Conservation (phyloP, 2,329 filamentous ascomycete species). For the Sporothrix brasiliensis region DNA sequence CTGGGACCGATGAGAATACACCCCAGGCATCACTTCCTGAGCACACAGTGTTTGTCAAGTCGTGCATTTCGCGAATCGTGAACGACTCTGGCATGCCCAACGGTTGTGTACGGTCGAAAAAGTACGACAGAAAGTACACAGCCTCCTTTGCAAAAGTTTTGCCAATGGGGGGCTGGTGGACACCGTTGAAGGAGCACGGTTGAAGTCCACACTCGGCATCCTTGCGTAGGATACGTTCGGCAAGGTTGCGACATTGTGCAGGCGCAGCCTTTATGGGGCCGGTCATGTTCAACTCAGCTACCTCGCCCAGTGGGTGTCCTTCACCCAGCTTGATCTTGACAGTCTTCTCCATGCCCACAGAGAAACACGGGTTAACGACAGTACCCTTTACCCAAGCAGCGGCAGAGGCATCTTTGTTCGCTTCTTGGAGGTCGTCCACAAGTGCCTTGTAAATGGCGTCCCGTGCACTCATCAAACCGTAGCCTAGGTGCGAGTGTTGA, state of each 20-base stretch:
- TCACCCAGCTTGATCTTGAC: conserved; percentile 72
- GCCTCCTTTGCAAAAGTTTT: conserved; percentile 93
- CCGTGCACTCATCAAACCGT: conserved; percentile 93
- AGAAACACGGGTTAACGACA: conserved; percentile 83
- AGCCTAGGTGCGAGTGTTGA: conserved; percentile 97
- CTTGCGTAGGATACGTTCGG: conserved; percentile 90
- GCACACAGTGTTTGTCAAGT: conserved; percentile 83
- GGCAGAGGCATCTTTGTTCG: conserved; percentile 59
- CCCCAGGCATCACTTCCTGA: conserved; percentile 76
- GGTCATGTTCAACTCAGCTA: conserved; percentile 78
- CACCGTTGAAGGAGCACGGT: conserved; percentile 97
- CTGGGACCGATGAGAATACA: conserved; percentile 74
- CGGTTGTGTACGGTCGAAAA: conserved; percentile 90
- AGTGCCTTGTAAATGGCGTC: conserved; percentile 79
- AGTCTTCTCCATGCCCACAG: conserved; percentile 73
- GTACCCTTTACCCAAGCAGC: conserved; percentile 70
- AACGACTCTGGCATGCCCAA: conserved; percentile 99
- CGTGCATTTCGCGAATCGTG: conserved; percentile 85
- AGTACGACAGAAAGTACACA: conserved; percentile 96
- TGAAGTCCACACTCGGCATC: conserved; percentile 77
- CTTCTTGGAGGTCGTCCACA: conserved; percentile 69
- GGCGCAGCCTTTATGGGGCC: conserved; percentile 75
- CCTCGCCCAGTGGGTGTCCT: conserved; percentile 65
- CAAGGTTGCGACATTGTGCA: conserved; percentile 84
- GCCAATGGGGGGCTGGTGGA: conserved; percentile 87